Evolutionary conservation across 2,329 filamentous ascomycete genomes (phyloP), one percentile per base, ranked within the genome.

Genomic region (Aspergillus glaucus): DNA sequence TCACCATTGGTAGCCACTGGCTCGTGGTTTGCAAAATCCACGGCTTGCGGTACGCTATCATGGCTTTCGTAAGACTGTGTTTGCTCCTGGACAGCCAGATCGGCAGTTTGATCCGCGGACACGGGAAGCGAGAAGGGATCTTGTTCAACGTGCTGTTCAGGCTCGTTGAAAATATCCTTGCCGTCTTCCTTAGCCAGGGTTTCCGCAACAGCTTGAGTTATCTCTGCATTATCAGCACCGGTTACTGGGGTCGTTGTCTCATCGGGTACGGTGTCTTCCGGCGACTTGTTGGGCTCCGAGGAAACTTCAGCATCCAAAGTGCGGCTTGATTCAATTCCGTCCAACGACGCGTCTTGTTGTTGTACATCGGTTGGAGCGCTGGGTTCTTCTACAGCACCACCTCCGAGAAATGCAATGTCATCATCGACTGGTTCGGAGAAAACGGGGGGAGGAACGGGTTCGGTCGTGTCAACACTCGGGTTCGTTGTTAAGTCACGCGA

Each of bases 401-500:
- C 37, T 40, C 22, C 37, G 17, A 19, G 37, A 21, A 19, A 40
- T 4, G n/a, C 37, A 19, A 40, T 40, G 10, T 19, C 10, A 19
- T 40, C 37, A 10, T 40, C 37, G 10, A 14, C n/a, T 22, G 37
- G 17, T 40, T 8, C 17, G 19, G 15, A 17, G 37, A 17, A 40
- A 40, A 19, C 4, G n/a, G 41, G 26, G 4, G 28, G 17, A 8
- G 15, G 28, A 21, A 32, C 32, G 28, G 28, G n/a, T 44, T 44
- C 24, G 28, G n/a, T 21, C 28, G n/a, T 44, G 28, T 44, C 43
- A 21, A 17, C 28, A 17, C 19, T 21, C 37, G 17, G 19, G 7
- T 10, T 12, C 37, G 55, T 44, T 34, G 54, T 46, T 43, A 55
- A 48, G 30, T 47, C 44, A 50, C 55, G 52, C 34, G 57, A 43